Conservation (phyloP, 805 yeast genomes). For the Lachancea dasiensis region DNA sequence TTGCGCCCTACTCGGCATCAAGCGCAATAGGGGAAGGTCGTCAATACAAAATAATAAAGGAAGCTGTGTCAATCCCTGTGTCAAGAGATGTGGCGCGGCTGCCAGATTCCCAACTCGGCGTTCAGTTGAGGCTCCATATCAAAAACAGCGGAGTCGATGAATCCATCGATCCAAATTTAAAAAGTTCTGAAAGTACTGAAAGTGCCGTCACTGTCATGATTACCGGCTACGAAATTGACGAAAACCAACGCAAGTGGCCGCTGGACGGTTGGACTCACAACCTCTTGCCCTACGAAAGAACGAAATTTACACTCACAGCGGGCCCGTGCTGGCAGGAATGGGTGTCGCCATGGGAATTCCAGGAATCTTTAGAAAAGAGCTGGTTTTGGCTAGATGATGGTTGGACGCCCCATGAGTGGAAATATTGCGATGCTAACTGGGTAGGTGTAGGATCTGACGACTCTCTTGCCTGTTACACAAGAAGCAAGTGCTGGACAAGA, state of each 20-base stretch:
- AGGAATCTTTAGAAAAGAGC: slow-evolving; percentile 13
- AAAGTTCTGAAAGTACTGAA: neutral
- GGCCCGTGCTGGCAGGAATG: neutral
- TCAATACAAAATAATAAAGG: too few species aligned
- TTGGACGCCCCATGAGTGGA: slow-evolving; percentile 26
- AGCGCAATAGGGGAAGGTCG: too few species aligned
- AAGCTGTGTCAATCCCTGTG: too few species aligned
- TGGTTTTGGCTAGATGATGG: slow-evolving; percentile 29
- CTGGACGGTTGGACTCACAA: slow-evolving; percentile 19
- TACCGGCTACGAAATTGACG: slow-evolving; percentile 22
- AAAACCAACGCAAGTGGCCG: slow-evolving; percentile 31
- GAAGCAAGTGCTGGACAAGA: slow-evolving; percentile 24
- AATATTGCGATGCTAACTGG: slow-evolving; percentile 27
- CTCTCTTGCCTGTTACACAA: slow-evolving; percentile 25
- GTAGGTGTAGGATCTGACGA: slow-evolving; percentile 18
- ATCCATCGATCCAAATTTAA: too few species aligned
- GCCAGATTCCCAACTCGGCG: slow-evolving; percentile 1
- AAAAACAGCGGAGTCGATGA: too few species aligned
- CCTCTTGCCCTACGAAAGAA: slow-evolving; percentile 24
- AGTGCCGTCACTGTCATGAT: slow-evolving; percentile 10
- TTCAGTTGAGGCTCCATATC: slow-evolving; percentile 8
- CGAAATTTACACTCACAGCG: slow-evolving; percentile 13
- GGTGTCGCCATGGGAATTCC: slow-evolving; percentile 20
- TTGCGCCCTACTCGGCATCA: too few species aligned
- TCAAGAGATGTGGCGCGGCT: slow-evolving; percentile 1